Base-by-base conservation (phyloP, 139 green algal genomes). In the Chlamydomonas eustigma region DNA sequence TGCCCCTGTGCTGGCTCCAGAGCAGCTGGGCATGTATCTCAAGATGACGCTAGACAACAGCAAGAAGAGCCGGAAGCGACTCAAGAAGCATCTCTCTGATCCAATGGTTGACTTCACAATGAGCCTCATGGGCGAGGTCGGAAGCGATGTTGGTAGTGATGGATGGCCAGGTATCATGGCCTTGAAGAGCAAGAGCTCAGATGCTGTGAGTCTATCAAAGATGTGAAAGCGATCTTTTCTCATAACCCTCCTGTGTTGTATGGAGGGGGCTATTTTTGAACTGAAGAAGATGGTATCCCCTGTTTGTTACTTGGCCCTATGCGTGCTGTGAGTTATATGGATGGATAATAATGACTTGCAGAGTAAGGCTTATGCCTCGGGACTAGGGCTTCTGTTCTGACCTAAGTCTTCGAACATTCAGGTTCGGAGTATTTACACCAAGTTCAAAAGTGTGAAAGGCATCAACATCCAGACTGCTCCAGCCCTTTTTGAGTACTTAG, bases 401-500 rank as follows among this genome's bases (percentile, higher is more conserved):
- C n/a, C n/a, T n/a, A n/a, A n/a, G n/a, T n/a, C n/a, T n/a, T n/a
- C n/a, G 58, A 8, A 58, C 44, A 18, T 58, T 18, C 44, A 58
- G 44, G 44, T 58, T 18, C 44, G 70, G 12, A 75, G 70, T 39
- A 63, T 77, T 51, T 81, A 84, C 44, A 75, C 74, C 4, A 75
- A 71, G 69, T 84, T 84, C 52, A 28, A 22, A 12, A 44, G 68
- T 31, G 50, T 84, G 38, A 73, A 74, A 0, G 77, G 77, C 50
- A 67, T 90, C 64, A 86, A 32, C 24, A 8, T 71, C 0, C 72
- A 73, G 5, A 68, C 72, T 1, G 87, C 87, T 1, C 85, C 87
- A 0, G 69, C 73, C 44, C 80, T 91, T 36, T 85, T 85, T 58
- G 78, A 82, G 28, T 91, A 91, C 73, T 68, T 91, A 24, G 68